Evolutionary conservation across 2,329 filamentous ascomycete species (phyloP).

Genomic region (Anisogramma anomala): DNA sequence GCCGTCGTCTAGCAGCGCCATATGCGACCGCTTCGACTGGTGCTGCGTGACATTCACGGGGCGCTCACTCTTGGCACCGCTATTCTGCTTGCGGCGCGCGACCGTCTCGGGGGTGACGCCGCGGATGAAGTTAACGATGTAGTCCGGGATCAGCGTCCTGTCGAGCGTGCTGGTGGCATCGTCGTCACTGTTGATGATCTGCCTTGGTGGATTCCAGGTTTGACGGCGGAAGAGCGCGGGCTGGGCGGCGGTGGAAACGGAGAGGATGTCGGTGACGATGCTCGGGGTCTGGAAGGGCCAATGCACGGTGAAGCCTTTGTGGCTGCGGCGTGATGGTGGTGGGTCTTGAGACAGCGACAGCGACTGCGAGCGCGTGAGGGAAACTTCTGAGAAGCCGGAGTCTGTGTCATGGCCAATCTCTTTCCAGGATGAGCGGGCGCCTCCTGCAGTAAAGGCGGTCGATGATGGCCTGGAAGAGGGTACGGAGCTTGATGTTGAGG

Average conservation of each 20-base stretch:
- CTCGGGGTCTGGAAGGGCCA: constrained; percentile 27
- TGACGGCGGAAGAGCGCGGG: constrained; percentile 7
- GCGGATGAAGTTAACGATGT: constrained; percentile 42
- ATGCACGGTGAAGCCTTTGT: constrained; percentile 18
- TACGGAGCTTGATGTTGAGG: constrained; percentile 2
- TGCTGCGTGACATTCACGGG: constrained; percentile 23
- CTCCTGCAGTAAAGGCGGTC: not conserved
- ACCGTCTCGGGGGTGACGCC: constrained; percentile 44
- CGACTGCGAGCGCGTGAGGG: no score
- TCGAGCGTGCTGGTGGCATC: constrained; percentile 18
- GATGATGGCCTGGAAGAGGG: not conserved
- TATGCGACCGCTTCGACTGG: constrained; percentile 22
- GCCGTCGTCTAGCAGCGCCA: constrained; percentile 24
- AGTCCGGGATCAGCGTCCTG: constrained; percentile 40
- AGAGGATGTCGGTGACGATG: constrained; percentile 19
- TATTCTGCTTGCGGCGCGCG: constrained; percentile 32
- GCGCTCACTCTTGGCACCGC: constrained; percentile 21
- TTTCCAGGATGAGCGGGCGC: not conserved
- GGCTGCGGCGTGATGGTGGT: constrained; percentile 11
- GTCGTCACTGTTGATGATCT: constrained; percentile 11
- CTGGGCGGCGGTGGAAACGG: constrained; percentile 13
- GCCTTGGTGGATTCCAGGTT: constrained; percentile 3
- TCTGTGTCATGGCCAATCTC: no score
- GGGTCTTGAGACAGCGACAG: constrained; percentile 2
- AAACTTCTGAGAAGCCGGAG: no score